Evolutionary conservation across 768 basidiomycete genomes (phyloP).

Genomic region (Phanerochaete carnosa): DNA sequence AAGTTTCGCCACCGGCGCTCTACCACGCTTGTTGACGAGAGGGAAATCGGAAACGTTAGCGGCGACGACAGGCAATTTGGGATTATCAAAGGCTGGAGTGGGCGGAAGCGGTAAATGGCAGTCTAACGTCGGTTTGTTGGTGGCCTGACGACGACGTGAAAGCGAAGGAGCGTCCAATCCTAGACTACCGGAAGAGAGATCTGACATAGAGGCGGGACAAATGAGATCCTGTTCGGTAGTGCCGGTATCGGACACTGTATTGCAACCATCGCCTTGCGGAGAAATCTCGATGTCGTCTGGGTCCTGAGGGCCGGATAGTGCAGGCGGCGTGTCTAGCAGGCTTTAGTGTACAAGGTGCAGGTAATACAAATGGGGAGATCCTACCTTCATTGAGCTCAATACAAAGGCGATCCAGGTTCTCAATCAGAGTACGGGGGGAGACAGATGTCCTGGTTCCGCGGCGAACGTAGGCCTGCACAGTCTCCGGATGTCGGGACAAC

Average conservation of each 20-base stretch:
- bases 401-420: background rate
- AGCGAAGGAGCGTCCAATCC: conserved; percentile 18
- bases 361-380: background rate
- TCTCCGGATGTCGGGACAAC: background rate
- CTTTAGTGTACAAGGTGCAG: too few relatives aligned
- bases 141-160: conserved; percentile 30
- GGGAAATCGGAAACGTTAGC: background rate
- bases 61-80: background rate
- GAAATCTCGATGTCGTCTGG: too few relatives aligned
- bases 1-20: background rate
- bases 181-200: background rate
- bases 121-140: conserved; percentile 25
- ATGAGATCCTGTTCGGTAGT: background rate
- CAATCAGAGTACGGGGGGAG: background rate
- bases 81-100: conserved; percentile 6
- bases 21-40: background rate
- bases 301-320: too few relatives aligned
- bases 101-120: conserved; percentile 21
- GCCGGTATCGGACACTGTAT: background rate
- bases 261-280: background rate
- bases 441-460: background rate
- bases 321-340: too few relatives aligned
- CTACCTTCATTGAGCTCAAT: background rate
- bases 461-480: background rate
- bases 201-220: background rate